Percentiles rank a stretch among this genome's conserved stretches.
These are phyloP conservation scores for Kappamyces sp. DNA, from an alignment of 192 early-diverging fungal species.

Conservation along the genomic window DNA sequence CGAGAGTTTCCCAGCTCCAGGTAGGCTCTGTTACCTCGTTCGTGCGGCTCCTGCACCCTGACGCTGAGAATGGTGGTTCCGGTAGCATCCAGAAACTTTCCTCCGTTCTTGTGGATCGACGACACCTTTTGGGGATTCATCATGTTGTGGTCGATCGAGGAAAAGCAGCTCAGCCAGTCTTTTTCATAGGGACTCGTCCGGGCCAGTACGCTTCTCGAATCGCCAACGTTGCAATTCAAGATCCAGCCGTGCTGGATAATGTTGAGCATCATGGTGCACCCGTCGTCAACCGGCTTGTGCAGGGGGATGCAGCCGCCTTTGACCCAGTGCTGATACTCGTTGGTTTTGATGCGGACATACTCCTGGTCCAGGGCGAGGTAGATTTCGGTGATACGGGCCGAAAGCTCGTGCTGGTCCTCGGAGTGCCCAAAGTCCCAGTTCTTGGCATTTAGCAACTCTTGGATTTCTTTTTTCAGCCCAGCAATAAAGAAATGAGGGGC, in stretches of 20 bases:
- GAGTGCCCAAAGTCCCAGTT: constrained; percentile 36
- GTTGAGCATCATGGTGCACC: constrained; percentile 51
- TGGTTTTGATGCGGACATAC: constrained; percentile 40
- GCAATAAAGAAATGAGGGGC: constrained; percentile 47
- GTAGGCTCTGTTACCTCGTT: constrained; percentile 28
- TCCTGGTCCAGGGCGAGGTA: constrained; percentile 45
- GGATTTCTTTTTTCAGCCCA: constrained; percentile 18
- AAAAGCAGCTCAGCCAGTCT: constrained; percentile 40
- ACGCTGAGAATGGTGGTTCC: constrained; percentile 33
- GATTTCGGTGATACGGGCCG: constrained; percentile 20
- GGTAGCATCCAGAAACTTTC: constrained; percentile 46
- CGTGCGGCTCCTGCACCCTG: constrained; percentile 19
- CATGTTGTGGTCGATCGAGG: constrained; percentile 53
- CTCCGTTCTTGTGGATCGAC: constrained; percentile 41
- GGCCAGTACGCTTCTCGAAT: constrained; percentile 40
- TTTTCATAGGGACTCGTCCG: not conserved
- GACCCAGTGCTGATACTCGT: constrained; percentile 47
- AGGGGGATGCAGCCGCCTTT: constrained; percentile 17
- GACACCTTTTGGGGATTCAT: constrained; percentile 49
- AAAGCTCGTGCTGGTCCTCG: constrained; percentile 28
- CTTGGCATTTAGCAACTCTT: constrained; percentile 24
- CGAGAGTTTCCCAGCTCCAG: constrained; percentile 41
- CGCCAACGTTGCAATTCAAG: constrained; percentile 56
- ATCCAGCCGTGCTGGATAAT: constrained; percentile 40
- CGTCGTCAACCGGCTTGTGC: constrained; percentile 41